Base-by-base conservation (phyloP, 148 eudicot species). In the Spergularia marina region DNA sequence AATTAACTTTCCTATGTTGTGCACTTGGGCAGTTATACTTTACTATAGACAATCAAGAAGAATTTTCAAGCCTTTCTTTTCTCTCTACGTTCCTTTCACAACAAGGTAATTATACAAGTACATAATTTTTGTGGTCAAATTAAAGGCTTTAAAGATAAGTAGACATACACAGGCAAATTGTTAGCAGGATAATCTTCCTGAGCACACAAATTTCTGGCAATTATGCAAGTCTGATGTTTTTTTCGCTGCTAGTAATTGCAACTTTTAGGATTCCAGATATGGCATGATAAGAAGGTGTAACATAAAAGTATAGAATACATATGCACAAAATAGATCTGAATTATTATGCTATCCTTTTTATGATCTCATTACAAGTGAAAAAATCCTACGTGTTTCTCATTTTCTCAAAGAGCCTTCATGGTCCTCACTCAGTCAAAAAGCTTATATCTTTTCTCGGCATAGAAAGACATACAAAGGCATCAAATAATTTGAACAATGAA, bases 401-500 rank as follows among this genome's bases (percentile, higher is more conserved):
- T 21, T 80, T 62, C 61, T 16, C 23, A 68, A 75, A 17, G 69
- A 34, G 70, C 52, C 36, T 59, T 75, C 57, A 70, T 68, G 68
- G 41, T 70, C 83, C 82, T 83, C 85, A 55, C 77, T 83, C 83
- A 83, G 96, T 92, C 98, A 92, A 92, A 92, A 92, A 87, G 89
- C 78, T 70, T 67, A 53, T 61, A 76, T 87, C 92, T 85, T 92
- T 30, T 86, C 81, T 77, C 82, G 81, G 87, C 93, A 91, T 92
- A 79, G 87, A 92, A 92, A 92, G 97, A 90, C 91, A 82, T 90
- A 74, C 87, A 84, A 84, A 86, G 65, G 78, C 81, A 87, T 69
- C 88, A 88, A 88, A 85, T 87, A 73, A 84, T 88, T 88, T 86
- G 91, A 87, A 88, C 75, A 78, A 80, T 80, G 78, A 84, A 71